Base-by-base conservation (phyloP, 805 yeast species). In the Candida ovalis region DNA sequence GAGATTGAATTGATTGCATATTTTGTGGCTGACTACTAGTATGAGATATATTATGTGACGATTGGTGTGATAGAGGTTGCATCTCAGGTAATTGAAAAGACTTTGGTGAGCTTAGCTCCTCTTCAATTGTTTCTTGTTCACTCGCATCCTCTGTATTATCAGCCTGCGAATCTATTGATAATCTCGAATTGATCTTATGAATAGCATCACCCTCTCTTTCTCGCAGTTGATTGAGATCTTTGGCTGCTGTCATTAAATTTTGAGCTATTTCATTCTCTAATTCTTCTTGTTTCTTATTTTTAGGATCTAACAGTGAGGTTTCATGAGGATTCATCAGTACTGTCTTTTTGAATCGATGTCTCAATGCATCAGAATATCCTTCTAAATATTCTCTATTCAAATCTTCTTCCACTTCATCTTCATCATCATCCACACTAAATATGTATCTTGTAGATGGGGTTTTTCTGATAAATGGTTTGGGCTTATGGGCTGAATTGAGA, bases 371-470 rank as follows among this genome's bases (percentile, higher is more conserved):
- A 38, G 76, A 76, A 57, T 79, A 81, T 0, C 94, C 94, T 59
- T 86, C 95, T 28, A 81, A 57, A 59, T 86, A 87, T 53, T 80
- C 78, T 22, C 80, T 64, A 49, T 75, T 78, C 45, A 76, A 64
- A 54, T 79, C 86, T 17, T 77, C 79, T 50, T 80, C 85, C 17
- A 82, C 74, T 53, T 88, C 96, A 53, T 80, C 78, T 39, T 86
- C 79, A 57, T 85, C 89, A 63, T 88, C 96, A 61, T 88, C 96
- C 0, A 88, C 95, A 32, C 90, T 82, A 62, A 83, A 88, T 0
- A 86, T 71, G 47, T 68, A 69, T 46, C 61, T 63, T 2, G 66
- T 47, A 4, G 65, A 59, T 2, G 68, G 57, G 22, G 62, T 60
- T 40, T 63, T 64, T 40, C 57, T 54, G 1, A 63, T 43, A 22